Evolutionary conservation across 164 flowering plant species (phyloP), one percentile per base, ranked within the genome.

Genomic region (Annona squamosa): DNA sequence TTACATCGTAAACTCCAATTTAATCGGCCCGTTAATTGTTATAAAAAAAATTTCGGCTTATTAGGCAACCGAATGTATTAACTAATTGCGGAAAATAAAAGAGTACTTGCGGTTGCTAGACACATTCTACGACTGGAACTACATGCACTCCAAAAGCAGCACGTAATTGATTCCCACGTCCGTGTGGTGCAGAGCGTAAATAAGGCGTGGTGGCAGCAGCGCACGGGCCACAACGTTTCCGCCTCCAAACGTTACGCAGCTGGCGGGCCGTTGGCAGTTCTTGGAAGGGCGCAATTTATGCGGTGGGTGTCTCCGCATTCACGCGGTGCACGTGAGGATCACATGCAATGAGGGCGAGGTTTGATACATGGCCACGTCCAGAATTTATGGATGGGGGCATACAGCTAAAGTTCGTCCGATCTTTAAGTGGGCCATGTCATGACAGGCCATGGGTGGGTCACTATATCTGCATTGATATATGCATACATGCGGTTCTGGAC

Each of bases 171-270:
- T 26, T 26, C 37, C 37, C 37, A 26, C 1, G 37, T 26, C 5
- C 67, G 19, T 19, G 26, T 46, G 44, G 16, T 2, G 7, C 1
- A 4, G 10, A 66, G 48, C 48, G 67, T 71, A 76, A 67, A 71
- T 70, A 3, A 69, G 42, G 61, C 74, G 68, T 66, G 78, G 71
- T 72, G 73, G 72, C 73, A 12, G 37, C 43, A 65, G 65, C 16
- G 16, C 42, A n/a, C 42, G 3, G 26, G 7, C 18, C 52, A 67
- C 3, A 67, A 45, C 70, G 52, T 48, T 45, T 67, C 12, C 70
- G 5, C 10, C 46, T 63, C 5, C 9, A 37, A 5, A 16, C 46
- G 16, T 45, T 67, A 44, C n/a, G 44, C 18, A 1, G 17, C 44
- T 45, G 12, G 2, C 46, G 3, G 10, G 12, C 44, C 18, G 1